phyloP scores from a whole-genome alignment of 2,329 filamentous ascomycete genomes.

The Geoglossum cookeanum region DNA sequence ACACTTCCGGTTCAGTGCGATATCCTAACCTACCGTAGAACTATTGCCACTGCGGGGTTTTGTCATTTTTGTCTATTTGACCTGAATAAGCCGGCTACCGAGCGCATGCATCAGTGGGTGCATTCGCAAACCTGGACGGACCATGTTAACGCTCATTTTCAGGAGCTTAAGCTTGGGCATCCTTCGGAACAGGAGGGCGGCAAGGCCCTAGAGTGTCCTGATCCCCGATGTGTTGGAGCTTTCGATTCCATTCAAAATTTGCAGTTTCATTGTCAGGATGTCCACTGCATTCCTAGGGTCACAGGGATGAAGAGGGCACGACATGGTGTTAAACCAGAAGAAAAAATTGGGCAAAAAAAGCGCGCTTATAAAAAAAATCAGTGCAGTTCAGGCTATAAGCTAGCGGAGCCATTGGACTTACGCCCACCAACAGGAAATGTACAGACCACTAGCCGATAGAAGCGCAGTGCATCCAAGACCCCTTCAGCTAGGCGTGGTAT shows the following conservation, averaged over 20 bases:
- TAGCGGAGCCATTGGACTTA: neutral
- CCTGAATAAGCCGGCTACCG: neutral
- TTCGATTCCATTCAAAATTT: neutral
- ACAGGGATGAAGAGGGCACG: neutral
- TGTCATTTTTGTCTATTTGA: conserved; percentile 8
- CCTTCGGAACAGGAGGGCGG: neutral
- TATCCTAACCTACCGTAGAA: conserved; percentile 10
- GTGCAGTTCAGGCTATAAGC: neutral
- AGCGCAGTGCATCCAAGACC: neutral
- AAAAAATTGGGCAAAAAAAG: neutral
- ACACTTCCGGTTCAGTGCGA: conserved; percentile 11
- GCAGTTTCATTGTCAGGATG: conserved; percentile 1
- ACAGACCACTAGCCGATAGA: neutral
- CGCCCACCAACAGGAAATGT: neutral
- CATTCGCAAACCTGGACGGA: neutral
- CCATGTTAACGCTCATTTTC: neutral
- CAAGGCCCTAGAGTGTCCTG: neutral
- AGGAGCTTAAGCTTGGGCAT: neutral
- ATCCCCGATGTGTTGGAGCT: neutral
- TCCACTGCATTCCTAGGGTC: neutral
- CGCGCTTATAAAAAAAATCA: neutral
- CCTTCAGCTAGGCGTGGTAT: neutral
- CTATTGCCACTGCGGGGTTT: conserved; percentile 8
- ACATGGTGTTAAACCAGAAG: neutral
- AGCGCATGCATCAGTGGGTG: neutral